Evolutionary conservation across 2,329 filamentous ascomycete genomes (phyloP).

Genomic region (Colletotrichum kahawae): DNA sequence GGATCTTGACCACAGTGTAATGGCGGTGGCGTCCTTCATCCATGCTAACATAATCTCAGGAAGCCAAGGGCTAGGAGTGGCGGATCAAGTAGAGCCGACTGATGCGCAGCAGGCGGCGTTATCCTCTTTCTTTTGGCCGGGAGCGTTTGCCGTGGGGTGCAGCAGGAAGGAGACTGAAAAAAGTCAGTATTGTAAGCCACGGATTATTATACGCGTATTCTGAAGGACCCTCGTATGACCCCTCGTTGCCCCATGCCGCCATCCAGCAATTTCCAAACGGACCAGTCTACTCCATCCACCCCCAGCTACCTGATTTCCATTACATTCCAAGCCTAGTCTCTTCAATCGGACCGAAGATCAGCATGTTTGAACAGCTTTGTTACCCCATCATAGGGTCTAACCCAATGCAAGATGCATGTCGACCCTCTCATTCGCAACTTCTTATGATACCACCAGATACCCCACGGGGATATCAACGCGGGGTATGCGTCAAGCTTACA

Average conservation of each 20-base stretch:
- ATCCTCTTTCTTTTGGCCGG: background rate
- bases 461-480: background rate
- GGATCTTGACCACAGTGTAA: too few species aligned
- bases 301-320: background rate
- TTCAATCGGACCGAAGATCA: background rate
- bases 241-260: background rate
- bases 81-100: too few species aligned
- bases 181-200: background rate
- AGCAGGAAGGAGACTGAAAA: background rate
- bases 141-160: rapidly evolving
- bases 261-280: background rate
- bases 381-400: background rate
- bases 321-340: background rate
- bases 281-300: background rate
- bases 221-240: background rate
- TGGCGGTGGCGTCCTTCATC: too few species aligned
- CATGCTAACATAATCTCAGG: too few species aligned
- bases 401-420: background rate
- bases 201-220: background rate
- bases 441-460: background rate
- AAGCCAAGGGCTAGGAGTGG: too few species aligned
- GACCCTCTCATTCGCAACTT: background rate
- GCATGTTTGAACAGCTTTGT: background rate
- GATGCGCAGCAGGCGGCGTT: background rate
- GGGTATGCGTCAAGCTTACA: background rate